A percentile compares a stretch with the other conserved stretches of the same genome.
Evolutionary conservation across 2,329 filamentous ascomycete genomes (phyloP).

Genomic region (Colletotrichum acutatum): DNA sequence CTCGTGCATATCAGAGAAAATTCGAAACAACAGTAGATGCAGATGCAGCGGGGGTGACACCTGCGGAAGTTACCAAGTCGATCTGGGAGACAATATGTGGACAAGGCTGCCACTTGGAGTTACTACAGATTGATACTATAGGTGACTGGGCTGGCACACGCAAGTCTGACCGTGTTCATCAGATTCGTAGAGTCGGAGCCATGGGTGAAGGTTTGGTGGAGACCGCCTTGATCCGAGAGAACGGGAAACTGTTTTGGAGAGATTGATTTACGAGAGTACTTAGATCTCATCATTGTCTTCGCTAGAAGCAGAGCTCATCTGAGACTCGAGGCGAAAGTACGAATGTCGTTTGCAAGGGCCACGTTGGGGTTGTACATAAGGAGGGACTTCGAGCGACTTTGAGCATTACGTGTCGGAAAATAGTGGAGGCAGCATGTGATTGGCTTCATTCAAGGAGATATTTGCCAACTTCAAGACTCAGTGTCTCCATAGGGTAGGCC

Average conservation of each 20-base stretch:
- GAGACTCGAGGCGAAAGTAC: background rate
- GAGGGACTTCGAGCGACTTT: too few relatives aligned
- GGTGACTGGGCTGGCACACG: background rate
- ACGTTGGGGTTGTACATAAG: background rate
- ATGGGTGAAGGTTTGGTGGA: background rate
- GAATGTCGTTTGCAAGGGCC: background rate
- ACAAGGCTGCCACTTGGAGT: constrained; percentile 1
- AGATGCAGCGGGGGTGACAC: background rate
- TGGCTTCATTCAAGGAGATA: background rate
- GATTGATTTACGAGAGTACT: background rate
- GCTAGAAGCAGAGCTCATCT: background rate
- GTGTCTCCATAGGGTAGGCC: background rate
- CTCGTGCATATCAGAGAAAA: background rate
- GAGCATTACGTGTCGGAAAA: too few relatives aligned
- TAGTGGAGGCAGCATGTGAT: background rate
- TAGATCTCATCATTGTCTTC: background rate
- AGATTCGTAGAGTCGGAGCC: constrained; percentile 2
- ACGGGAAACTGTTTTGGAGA: background rate
- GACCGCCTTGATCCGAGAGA: background rate
- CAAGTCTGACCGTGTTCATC: constrained; percentile 1
- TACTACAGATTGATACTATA: constrained; percentile 1
- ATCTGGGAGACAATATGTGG: constrained; percentile 2
- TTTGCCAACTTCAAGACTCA: background rate
- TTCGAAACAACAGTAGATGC: background rate
- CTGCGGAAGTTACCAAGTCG: background rate